A percentile compares a stretch with the other conserved stretches of the same genome.
These are phyloP conservation scores for Oidium heveae DNA, from an alignment of 2,329 filamentous ascomycete genomes.

Conservation along the genomic window DNA sequence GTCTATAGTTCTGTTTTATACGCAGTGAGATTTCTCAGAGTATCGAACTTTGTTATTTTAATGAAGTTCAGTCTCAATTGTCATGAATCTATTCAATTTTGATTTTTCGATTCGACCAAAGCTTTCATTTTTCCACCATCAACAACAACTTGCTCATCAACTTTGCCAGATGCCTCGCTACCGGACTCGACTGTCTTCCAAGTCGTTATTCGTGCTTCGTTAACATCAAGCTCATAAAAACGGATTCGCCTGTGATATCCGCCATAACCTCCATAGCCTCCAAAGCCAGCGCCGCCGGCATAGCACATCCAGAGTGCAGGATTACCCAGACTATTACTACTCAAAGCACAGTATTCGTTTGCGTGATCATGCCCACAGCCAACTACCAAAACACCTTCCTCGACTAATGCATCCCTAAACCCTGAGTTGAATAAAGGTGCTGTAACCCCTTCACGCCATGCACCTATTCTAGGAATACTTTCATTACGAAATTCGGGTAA, in stretches of 20 bases:
- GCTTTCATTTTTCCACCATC: conserved; percentile 24
- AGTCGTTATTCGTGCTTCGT: conserved; percentile 64
- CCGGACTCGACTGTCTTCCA: conserved; percentile 72
- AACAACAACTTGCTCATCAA: conserved; percentile 42
- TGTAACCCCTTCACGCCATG: conserved; percentile 62
- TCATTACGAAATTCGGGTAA: conserved; percentile 59
- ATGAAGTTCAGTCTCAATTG: no score
- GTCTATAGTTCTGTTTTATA: no score
- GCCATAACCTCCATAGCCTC: conserved; percentile 80
- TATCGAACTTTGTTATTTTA: no score
- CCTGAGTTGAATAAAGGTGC: conserved; percentile 74
- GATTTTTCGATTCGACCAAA: neutral
- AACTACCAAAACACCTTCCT: conserved; percentile 65
- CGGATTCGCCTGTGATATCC: conserved; percentile 63
- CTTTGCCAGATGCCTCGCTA: conserved; percentile 15
- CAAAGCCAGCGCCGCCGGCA: conserved; percentile 72
- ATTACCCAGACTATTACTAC: conserved; percentile 14
- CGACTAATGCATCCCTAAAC: conserved; percentile 74
- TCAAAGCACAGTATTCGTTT: conserved; percentile 84
- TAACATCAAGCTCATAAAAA: conserved; percentile 84
- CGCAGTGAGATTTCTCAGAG: no score
- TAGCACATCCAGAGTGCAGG: conserved; percentile 95
- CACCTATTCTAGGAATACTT: conserved; percentile 36
- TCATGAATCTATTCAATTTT: no score
- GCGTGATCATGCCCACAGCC: conserved; percentile 90